phyloP scores from a whole-genome alignment of 768 basidiomycete species.

The Panaeolus papilionaceus region DNA sequence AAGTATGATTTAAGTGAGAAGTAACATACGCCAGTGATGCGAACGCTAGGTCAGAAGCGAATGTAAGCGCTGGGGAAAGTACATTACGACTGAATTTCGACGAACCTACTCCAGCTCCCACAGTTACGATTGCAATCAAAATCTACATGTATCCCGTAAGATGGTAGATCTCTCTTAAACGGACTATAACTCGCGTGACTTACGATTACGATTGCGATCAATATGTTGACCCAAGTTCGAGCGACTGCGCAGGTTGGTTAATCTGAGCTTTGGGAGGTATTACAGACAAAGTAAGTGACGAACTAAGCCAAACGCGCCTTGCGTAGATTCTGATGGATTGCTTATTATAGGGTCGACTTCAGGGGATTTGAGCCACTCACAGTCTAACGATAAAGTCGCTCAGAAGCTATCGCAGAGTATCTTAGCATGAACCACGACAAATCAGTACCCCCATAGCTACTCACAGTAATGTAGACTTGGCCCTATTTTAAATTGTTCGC shows the following conservation, averaged over 20 bases:
- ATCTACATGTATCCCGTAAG: neutral
- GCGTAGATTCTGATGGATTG: conserved; percentile 24
- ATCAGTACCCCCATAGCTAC: conserved; percentile 2
- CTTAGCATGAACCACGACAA: neutral
- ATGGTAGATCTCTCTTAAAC: neutral
- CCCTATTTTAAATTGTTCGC: conserved; percentile 20
- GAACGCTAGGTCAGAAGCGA: conserved; percentile 30
- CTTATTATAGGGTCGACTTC: neutral
- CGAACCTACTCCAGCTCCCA: neutral
- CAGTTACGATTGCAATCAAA: neutral
- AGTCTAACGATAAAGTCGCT: conserved; percentile 39
- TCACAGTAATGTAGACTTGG: conserved; percentile 37
- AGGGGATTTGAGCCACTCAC: conserved; percentile 25
- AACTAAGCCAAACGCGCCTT: conserved; percentile 26
- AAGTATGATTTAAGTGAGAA: neutral
- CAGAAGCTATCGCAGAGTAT: conserved; percentile 25
- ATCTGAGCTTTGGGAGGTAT: neutral
- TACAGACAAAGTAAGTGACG: neutral
- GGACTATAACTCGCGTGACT: neutral
- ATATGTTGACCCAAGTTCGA: neutral
- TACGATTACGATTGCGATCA: neutral
- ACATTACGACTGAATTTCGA: neutral
- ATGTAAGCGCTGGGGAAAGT: neutral
- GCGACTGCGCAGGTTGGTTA: neutral
- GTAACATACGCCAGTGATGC: conserved; percentile 35